Conservation (phyloP, 116 monocot species). For the Cymodocea nodosa region DNA sequence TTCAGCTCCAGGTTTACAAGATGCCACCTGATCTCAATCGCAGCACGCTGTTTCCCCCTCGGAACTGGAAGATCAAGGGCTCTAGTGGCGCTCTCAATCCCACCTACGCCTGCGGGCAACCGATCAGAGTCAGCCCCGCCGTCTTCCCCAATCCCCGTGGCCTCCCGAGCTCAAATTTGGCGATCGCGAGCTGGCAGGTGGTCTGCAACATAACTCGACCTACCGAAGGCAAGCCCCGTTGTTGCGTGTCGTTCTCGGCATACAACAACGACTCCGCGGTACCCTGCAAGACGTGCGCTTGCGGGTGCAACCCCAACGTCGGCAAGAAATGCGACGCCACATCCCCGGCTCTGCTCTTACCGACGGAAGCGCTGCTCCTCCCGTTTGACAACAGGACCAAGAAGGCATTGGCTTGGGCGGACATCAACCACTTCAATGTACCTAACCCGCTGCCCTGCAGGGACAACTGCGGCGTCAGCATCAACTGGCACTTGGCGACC, state of each 20-base stretch:
- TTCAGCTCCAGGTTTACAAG: constrained; percentile 89
- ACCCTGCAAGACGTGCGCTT: constrained; percentile 88
- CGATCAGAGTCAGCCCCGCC: constrained; percentile 47
- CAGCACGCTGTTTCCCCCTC: constrained; percentile 28
- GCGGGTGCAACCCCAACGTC: constrained; percentile 34
- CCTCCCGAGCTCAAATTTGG: constrained; percentile 37
- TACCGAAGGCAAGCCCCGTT: constrained; percentile 28
- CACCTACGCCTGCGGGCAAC: constrained; percentile 44
- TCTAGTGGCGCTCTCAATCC: constrained; percentile 45
- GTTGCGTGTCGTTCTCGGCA: constrained; percentile 90
- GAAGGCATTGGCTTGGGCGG: constrained; percentile 38
- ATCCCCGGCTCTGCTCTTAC: constrained; percentile 58
- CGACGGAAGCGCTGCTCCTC: constrained; percentile 60
- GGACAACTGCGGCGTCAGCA: constrained; percentile 76
- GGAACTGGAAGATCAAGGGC: constrained; percentile 51
- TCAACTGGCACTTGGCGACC: constrained; percentile 79
- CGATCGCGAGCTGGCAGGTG: constrained; percentile 77
- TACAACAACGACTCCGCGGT: constrained; percentile 82
- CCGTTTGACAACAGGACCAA: constrained; percentile 71
- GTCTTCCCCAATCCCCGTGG: constrained; percentile 53
- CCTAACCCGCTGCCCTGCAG: constrained; percentile 63
- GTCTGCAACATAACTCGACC: constrained; percentile 70
- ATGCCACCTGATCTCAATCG: constrained; percentile 89
- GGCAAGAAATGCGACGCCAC: constrained; percentile 44
- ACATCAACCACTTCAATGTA: constrained; percentile 34